Percentiles rank a stretch among this genome's conserved stretches.
Conservation (phyloP, 768 basidiomycete species). For the Phlebiopsis gigantea region DNA sequence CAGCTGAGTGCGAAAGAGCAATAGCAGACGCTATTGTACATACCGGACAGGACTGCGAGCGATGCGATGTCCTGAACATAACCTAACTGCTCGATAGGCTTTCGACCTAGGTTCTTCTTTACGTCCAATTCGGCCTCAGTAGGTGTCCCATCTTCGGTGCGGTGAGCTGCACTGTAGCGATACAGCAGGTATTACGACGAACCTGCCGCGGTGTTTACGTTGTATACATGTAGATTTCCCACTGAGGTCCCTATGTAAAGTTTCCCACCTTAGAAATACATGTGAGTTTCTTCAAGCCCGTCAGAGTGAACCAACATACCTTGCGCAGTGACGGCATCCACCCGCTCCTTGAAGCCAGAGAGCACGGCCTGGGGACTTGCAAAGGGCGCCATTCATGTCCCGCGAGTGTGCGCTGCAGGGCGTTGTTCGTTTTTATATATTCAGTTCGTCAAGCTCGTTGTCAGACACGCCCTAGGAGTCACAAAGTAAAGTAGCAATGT, state of each 20-base stretch:
- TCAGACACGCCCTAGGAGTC: neutral
- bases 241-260: slow-evolving; percentile 59
- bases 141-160: slow-evolving; percentile 26
- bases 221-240: slow-evolving; percentile 52
- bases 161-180: neutral
- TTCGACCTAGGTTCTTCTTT: slow-evolving; percentile 59
- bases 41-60: slow-evolving; percentile 81
- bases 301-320: slow-evolving; percentile 20
- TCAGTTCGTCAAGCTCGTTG: no score
- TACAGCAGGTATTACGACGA: slow-evolving; percentile 11
- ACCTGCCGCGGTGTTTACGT: slow-evolving; percentile 37
- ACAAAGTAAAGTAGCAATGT: neutral
- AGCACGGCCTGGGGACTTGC: slow-evolving; percentile 20
- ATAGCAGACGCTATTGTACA: neutral
- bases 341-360: slow-evolving; percentile 42
- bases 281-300: slow-evolving; percentile 3
- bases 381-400: slow-evolving; percentile 23
- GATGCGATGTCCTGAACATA: slow-evolving; percentile 84
- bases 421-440: no score
- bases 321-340: slow-evolving; percentile 42
- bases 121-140: slow-evolving; percentile 43
- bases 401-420: neutral
- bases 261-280: slow-evolving; percentile 37
- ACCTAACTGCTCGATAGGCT: slow-evolving; percentile 83
- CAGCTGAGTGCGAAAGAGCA: slow-evolving; percentile 1